These are phyloP conservation scores for Tolypocladium ovalisporum DNA, from an alignment of 2,329 filamentous ascomycete species.

Conservation along the genomic window DNA sequence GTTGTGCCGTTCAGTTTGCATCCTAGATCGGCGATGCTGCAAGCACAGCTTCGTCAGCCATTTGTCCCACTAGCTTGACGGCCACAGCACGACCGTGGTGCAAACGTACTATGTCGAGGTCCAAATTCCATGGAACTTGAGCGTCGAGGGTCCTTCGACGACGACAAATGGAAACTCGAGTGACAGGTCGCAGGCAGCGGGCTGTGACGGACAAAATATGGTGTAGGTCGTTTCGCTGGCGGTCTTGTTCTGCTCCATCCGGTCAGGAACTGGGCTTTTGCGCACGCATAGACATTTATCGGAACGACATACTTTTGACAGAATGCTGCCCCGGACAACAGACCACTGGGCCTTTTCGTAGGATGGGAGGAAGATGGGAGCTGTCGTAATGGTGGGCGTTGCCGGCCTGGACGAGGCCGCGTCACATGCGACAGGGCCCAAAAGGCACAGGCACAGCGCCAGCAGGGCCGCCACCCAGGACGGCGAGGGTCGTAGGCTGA, in stretches of 20 bases:
- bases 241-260: constrained; percentile 19
- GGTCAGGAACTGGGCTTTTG: not conserved
- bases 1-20: constrained; percentile 31
- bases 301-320: constrained; percentile 26
- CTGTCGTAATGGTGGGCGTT: constrained; percentile 22
- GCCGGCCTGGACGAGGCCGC: constrained; percentile 2
- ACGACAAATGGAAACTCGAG: constrained; percentile 36
- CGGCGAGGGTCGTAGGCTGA: constrained; percentile 3
- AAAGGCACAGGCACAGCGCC: constrained; percentile 11
- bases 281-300: not conserved
- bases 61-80: not conserved
- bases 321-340: constrained; percentile 32
- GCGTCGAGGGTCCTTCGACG: constrained; percentile 31
- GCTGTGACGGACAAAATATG: constrained; percentile 35
- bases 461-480: constrained; percentile 13
- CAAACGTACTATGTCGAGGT: constrained; percentile 30
- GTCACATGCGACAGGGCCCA: constrained; percentile 8
- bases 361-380: constrained; percentile 33
- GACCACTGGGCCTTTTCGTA: constrained; percentile 32
- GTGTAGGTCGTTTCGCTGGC: constrained; percentile 32
- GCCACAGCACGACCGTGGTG: not conserved
- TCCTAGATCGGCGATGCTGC: constrained; percentile 31
- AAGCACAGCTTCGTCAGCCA: not conserved
- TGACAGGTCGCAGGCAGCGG: constrained; percentile 29
- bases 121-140: constrained; percentile 31